These are phyloP conservation scores for Mortierella claussenii DNA, from an alignment of 192 early-diverging fungal species.

Conservation along the genomic window DNA sequence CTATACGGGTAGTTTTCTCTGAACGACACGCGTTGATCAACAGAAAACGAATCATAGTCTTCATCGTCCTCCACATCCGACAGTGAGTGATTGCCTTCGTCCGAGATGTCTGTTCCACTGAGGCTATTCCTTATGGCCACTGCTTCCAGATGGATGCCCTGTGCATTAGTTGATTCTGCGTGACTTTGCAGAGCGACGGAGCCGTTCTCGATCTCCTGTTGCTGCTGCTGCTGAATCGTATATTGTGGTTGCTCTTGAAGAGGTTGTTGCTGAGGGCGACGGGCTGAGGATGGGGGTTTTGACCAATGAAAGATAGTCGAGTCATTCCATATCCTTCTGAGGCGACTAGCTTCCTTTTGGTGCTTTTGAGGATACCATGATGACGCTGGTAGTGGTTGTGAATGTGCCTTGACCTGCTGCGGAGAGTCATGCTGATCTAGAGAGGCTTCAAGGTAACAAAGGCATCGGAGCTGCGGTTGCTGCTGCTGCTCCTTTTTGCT, in stretches of 20 bases:
- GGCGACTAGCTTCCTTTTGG: constrained; percentile 28
- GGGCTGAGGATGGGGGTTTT: constrained; percentile 6
- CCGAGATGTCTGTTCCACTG: constrained; percentile 37
- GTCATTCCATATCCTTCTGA: constrained; percentile 47
- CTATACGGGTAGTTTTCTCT: constrained; percentile 10
- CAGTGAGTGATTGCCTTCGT: constrained; percentile 39
- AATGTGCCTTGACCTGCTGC: neutral
- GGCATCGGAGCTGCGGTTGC: constrained; percentile 15
- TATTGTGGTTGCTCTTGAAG: neutral
- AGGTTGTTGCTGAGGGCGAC: neutral
- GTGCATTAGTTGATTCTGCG: neutral
- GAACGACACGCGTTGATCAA: constrained; percentile 12
- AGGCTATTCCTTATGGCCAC: constrained; percentile 9
- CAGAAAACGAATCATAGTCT: neutral
- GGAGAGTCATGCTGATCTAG: constrained; percentile 4
- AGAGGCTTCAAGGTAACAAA: constrained; percentile 39
- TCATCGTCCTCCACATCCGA: constrained; percentile 33
- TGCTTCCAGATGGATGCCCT: neutral
- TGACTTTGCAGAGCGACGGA: neutral
- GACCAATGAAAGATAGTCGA: constrained; percentile 42
- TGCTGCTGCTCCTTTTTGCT: constrained; percentile 14
- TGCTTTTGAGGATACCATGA: constrained; percentile 43
- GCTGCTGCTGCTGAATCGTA: neutral
- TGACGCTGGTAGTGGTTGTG: constrained; percentile 4
- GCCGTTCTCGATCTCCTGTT: too few relatives aligned